phyloP scores from a whole-genome alignment of 1,139 yeast genomes.

The Hanseniaspora uvarum region DNA sequence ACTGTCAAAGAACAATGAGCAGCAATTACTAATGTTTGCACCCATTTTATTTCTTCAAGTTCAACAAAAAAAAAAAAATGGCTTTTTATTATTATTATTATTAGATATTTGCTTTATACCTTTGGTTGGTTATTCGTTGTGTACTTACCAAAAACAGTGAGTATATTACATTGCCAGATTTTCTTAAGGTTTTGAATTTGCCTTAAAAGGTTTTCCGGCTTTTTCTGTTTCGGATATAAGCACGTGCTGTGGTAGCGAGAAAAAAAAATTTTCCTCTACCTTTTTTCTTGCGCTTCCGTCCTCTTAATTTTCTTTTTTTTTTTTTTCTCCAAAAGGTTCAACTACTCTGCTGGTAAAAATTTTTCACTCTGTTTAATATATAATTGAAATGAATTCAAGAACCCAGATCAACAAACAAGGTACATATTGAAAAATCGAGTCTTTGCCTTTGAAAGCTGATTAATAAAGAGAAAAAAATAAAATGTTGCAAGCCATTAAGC shows the following conservation, averaged over 20 bases:
- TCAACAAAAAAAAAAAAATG: neutral
- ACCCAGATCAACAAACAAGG: neutral
- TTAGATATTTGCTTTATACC: neutral
- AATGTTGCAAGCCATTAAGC: neutral
- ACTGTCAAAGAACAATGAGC: neutral
- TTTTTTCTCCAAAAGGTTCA: neutral
- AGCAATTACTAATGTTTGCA: conserved; percentile 7
- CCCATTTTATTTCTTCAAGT: conserved; percentile 1
- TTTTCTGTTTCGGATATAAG: neutral
- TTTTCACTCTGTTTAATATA: neutral
- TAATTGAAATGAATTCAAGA: no score
- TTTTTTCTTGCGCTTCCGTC: neutral
- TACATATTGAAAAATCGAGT: neutral
- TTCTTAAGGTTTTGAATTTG: neutral
- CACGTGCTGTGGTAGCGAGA: neutral
- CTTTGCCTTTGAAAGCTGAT: neutral
- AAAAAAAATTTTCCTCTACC: neutral
- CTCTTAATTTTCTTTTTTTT: neutral
- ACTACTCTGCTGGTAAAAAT: neutral
- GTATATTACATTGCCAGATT: neutral
- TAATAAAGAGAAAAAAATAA: neutral
- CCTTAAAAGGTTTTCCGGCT: neutral
- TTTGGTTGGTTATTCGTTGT: neutral
- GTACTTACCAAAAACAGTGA: no score
- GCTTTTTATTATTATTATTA: neutral